Base-by-base conservation (phyloP, 2,329 filamentous ascomycete genomes). In the Fusarium sp. region DNA sequence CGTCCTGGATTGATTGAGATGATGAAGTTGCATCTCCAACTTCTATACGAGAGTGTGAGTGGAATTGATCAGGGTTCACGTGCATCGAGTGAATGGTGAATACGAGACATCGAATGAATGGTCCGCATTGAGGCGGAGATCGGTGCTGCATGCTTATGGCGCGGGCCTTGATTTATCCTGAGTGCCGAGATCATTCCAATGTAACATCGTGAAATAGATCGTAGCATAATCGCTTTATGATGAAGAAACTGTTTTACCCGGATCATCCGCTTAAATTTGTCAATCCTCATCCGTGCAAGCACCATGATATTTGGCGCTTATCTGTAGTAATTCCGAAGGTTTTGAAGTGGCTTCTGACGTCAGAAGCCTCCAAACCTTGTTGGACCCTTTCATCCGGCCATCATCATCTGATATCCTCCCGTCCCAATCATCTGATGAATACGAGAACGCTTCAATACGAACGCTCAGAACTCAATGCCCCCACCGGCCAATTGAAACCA, bases 371-470 rank as follows among this genome's bases (percentile, higher is more conserved):
- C 30, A 38, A 38, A 25, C 25, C 25, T 37, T 38, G 28, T 9
- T 18, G 43, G 42, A 8, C 8, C 23, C 42, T 59, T 52, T 52
- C 32, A 52, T 52, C 43, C 43, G 19, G 0, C 1, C n/a, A 32
- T 35, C 30, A 59, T 59, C 56, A 52, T 59, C 42, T 59, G 56
- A 59, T 23, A 15, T 21, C 23, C 9, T 37, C 11, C 16, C 9
- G 13, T 37, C 16, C 21, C 35, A 30, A 56, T 56, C 53, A 57
- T 16, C n/a, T 57, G 54, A 42, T 56, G 28, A 35, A 60, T 60
- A 60, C 58, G 58, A 56, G 58, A 25, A 9, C n/a, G 12, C n/a
- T 56, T 21, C 28, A 25, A 35, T 16, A 60, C 37, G 58, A 56
- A 2, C 33, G 19, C 9, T 28, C 23, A 13, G n/a, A 38, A 38